Conservation (phyloP, 2,329 filamentous ascomycete genomes). For the Alternaria sp. region DNA sequence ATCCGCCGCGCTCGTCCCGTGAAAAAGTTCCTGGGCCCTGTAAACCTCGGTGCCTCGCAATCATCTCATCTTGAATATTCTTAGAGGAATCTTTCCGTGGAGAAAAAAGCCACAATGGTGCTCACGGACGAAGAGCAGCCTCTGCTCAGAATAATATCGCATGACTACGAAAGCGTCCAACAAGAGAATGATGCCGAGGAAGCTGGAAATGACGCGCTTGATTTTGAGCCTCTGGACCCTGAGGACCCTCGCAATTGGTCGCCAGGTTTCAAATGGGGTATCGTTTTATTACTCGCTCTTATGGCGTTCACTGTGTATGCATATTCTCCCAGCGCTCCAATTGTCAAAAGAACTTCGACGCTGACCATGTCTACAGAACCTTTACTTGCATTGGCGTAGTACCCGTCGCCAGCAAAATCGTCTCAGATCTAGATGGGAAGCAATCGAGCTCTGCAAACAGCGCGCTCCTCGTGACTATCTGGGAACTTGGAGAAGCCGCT, state of each 20-base stretch:
- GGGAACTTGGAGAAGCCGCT: constrained; percentile 46
- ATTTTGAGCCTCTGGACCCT: constrained; percentile 38
- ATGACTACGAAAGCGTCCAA: constrained; percentile 20
- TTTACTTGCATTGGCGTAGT: constrained; percentile 50
- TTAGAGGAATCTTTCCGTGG: background rate
- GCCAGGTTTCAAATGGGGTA: constrained; percentile 37
- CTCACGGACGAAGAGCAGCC: constrained; percentile 39
- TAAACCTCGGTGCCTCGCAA: background rate
- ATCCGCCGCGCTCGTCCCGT: background rate
- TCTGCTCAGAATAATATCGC: constrained; percentile 30
- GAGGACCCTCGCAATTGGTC: constrained; percentile 44
- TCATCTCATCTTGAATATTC: background rate
- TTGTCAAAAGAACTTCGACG: background rate
- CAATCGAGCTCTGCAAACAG: constrained; percentile 31
- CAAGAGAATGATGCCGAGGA: constrained; percentile 16
- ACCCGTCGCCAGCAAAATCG: constrained; percentile 40
- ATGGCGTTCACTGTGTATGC: constrained; percentile 47
- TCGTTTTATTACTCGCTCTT: constrained; percentile 41
- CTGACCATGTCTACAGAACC: constrained; percentile 27
- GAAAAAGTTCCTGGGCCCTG: constrained; percentile 2
- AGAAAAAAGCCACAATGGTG: constrained; percentile 14
- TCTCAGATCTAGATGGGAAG: constrained; percentile 37
- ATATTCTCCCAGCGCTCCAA: background rate
- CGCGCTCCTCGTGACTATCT: constrained; percentile 45
- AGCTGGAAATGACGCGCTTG: constrained; percentile 25